Conservation (phyloP, 2,329 filamentous ascomycete genomes). For the Alternaria sp. region DNA sequence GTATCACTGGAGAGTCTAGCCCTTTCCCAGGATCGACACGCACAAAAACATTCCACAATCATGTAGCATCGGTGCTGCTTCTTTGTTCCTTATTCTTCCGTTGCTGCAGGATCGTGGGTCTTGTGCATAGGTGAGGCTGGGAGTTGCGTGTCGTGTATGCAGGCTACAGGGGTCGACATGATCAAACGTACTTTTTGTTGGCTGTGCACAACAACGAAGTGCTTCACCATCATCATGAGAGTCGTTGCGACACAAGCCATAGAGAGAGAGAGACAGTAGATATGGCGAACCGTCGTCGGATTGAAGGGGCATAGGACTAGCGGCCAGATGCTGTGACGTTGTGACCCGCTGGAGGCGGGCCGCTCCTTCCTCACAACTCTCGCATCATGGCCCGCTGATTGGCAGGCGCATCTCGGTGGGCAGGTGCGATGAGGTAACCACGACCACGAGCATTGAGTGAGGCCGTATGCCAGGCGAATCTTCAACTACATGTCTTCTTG, state of each 20-base stretch:
- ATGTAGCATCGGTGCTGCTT: slow-evolving; percentile 1
- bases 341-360: slow-evolving; percentile 20
- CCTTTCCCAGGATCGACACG: background rate
- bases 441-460: slow-evolving; percentile 13
- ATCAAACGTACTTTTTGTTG: slow-evolving; percentile 8
- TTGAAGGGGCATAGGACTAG: background rate
- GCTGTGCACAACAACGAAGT: background rate
- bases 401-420: slow-evolving; percentile 20
- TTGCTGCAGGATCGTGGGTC: slow-evolving; percentile 7
- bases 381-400: slow-evolving; percentile 19
- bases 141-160: slow-evolving; percentile 16
- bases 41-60: slow-evolving; percentile 1
- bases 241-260: background rate
- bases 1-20: background rate
- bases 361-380: slow-evolving; percentile 17
- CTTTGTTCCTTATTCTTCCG: slow-evolving; percentile 2
- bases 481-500: slow-evolving; percentile 1
- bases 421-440: slow-evolving; percentile 23
- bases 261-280: background rate
- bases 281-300: background rate
- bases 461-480: slow-evolving; percentile 3
- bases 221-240: background rate
- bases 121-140: slow-evolving; percentile 18
- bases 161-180: slow-evolving; percentile 20
- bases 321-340: slow-evolving; percentile 14